phyloP scores from a whole-genome alignment of 2,329 filamentous ascomycete species.

The Curvularia sp. region DNA sequence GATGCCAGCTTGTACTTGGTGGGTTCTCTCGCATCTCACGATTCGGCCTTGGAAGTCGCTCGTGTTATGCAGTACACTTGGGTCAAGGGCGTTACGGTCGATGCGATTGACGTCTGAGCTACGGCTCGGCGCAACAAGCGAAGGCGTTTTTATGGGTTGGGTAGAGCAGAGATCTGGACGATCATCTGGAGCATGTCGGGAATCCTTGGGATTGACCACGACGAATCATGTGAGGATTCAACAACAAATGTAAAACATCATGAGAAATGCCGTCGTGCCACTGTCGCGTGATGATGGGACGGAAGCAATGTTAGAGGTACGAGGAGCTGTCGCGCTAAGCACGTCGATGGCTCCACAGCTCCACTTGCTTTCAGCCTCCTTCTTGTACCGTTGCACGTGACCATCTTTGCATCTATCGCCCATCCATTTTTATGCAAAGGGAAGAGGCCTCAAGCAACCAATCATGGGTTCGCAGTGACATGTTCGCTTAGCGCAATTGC shows the following conservation, averaged over 20 bases:
- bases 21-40: conserved; percentile 79
- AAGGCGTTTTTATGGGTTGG: conserved; percentile 36
- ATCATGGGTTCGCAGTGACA: conserved; percentile 8
- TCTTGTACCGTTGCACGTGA: neutral
- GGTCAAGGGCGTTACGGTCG: conserved; percentile 84
- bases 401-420: no score
- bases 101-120: conserved; percentile 79
- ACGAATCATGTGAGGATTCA: conserved; percentile 39
- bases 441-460: neutral
- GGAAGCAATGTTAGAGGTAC: neutral
- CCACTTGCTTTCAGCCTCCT: neutral
- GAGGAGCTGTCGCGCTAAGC: conserved; percentile 5
- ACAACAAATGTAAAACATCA: conserved; percentile 27
- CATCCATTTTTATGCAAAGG: neutral
- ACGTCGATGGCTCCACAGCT: conserved; percentile 1
- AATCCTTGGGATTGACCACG: conserved; percentile 37
- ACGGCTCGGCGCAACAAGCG: conserved; percentile 29
- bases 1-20: conserved; percentile 87
- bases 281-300: neutral
- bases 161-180: conserved; percentile 30
- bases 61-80: conserved; percentile 81
- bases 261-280: conserved; percentile 1
- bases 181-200: conserved; percentile 36
- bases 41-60: conserved; percentile 76
- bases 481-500: neutral